A percentile compares a stretch with the other conserved stretches of the same genome.
These are phyloP conservation scores for Panaeolus cyanescens DNA, from an alignment of 768 basidiomycete species.

Conservation along the genomic window DNA sequence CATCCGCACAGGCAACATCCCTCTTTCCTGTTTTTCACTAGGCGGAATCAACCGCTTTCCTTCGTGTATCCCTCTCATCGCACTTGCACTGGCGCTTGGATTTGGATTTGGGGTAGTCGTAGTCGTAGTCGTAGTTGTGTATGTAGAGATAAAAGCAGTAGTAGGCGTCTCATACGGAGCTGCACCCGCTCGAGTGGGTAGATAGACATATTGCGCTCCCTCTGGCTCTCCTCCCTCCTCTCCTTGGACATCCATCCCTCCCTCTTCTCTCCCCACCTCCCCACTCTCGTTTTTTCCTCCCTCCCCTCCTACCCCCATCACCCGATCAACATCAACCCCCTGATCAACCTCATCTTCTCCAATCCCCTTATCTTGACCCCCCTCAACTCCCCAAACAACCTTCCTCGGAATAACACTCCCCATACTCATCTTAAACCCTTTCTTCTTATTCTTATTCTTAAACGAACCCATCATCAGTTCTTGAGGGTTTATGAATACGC, in stretches of 20 bases:
- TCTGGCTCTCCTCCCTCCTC: neutral
- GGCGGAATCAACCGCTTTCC: slow-evolving; percentile 54
- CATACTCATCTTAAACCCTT: slow-evolving; percentile 61
- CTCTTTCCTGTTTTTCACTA: slow-evolving; percentile 54
- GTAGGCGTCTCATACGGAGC: neutral
- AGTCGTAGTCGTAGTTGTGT: neutral
- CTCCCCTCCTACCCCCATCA: neutral
- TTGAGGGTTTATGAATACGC: slow-evolving; percentile 16
- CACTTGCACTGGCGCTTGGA: too few species aligned
- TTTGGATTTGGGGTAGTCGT: neutral
- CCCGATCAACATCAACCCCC: neutral
- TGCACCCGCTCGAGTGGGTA: neutral
- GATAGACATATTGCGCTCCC: neutral
- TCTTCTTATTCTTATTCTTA: slow-evolving; percentile 76
- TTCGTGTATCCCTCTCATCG: neutral
- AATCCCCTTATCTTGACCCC: slow-evolving; percentile 22
- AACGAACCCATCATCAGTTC: slow-evolving; percentile 52
- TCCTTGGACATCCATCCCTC: neutral
- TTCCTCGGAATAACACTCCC: slow-evolving; percentile 41
- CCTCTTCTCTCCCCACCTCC: neutral
- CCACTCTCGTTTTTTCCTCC: neutral
- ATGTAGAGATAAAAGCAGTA: neutral
- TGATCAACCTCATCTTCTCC: neutral
- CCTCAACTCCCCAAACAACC: slow-evolving; percentile 41
- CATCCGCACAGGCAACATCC: slow-evolving; percentile 57